These are phyloP conservation scores for Omphalotus guepiniiformis DNA, from an alignment of 768 basidiomycete genomes.

Conservation along the genomic window DNA sequence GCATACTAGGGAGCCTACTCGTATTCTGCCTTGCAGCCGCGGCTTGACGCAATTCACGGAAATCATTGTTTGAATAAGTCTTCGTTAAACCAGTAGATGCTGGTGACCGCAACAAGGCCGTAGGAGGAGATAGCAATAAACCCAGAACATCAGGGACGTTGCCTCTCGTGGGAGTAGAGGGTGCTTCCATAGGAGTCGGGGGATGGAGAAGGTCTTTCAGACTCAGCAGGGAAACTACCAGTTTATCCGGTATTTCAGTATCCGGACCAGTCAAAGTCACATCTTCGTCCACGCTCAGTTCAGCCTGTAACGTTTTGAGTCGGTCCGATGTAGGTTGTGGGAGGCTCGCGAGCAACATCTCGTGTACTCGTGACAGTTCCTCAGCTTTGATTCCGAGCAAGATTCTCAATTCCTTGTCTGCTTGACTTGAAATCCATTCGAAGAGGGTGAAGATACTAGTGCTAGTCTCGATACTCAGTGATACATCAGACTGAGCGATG, in stretches of 20 bases:
- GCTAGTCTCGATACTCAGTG: constrained; percentile 33
- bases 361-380: constrained; percentile 40
- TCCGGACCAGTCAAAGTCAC: constrained; percentile 25
- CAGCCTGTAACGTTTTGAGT: constrained; percentile 20
- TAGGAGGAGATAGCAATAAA: constrained; percentile 66
- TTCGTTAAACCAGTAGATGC: constrained; percentile 78
- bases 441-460: constrained; percentile 39
- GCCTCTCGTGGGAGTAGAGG: constrained; percentile 52
- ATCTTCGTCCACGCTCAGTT: constrained; percentile 38
- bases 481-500: constrained; percentile 20
- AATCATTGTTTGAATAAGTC: constrained; percentile 78
- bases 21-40: constrained; percentile 76
- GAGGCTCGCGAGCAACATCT: constrained; percentile 12
- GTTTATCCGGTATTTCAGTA: constrained; percentile 31
- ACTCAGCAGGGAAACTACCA: constrained; percentile 42
- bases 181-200: constrained; percentile 23
- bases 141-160: constrained; percentile 57
- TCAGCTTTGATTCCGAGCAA: constrained; percentile 47
- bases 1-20: constrained; percentile 81
- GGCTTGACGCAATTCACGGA: constrained; percentile 66
- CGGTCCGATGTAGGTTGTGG: constrained; percentile 4
- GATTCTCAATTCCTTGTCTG: constrained; percentile 37
- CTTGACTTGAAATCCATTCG: constrained; percentile 46
- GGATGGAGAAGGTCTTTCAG: constrained; percentile 46
- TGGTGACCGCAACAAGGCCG: constrained; percentile 64